Evolutionary conservation across 345 rosid species (phyloP).

Genomic region (Ceriops zippeliana): DNA sequence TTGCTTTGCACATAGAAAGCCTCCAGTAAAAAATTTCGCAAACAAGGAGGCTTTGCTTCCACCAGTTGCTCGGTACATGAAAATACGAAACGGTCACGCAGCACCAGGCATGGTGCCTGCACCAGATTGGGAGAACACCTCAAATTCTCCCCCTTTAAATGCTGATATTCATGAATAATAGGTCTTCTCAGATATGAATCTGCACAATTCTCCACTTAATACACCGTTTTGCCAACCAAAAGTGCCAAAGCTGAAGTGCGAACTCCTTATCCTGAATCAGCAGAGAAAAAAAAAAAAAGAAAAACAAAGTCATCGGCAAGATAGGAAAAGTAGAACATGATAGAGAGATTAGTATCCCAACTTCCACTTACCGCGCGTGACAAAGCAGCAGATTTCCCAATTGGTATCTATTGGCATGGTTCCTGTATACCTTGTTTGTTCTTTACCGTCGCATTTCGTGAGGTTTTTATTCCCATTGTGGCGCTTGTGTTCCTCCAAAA

Average conservation of each 20-base stretch:
- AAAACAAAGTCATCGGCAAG: background rate
- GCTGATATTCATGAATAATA: conserved; percentile 22
- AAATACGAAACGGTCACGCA: background rate
- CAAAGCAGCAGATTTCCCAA: conserved; percentile 61
- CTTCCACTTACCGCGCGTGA: conserved; percentile 59
- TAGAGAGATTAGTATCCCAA: no score
- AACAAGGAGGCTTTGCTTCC: no score
- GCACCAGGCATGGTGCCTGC: background rate
- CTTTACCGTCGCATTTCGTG: conserved; percentile 41
- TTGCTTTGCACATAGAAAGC: no score
- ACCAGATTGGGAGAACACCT: conserved; percentile 32
- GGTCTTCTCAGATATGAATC: conserved; percentile 55
- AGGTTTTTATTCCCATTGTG: conserved; percentile 68
- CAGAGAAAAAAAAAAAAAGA: background rate
- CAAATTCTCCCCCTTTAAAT: conserved; percentile 44
- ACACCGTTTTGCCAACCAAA: conserved; percentile 42
- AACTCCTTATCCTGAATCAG: conserved; percentile 76
- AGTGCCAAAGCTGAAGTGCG: conserved; percentile 60
- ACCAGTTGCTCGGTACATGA: no score
- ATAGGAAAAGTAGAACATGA: no score
- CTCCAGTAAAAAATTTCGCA: no score
- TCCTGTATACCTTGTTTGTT: conserved; percentile 49
- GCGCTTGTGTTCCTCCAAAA: conserved; percentile 38
- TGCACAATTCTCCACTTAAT: conserved; percentile 72
- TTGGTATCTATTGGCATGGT: conserved; percentile 68